Evolutionary conservation across 2,329 filamentous ascomycete genomes (phyloP).

Genomic region (Apiospora rasikravindrae): DNA sequence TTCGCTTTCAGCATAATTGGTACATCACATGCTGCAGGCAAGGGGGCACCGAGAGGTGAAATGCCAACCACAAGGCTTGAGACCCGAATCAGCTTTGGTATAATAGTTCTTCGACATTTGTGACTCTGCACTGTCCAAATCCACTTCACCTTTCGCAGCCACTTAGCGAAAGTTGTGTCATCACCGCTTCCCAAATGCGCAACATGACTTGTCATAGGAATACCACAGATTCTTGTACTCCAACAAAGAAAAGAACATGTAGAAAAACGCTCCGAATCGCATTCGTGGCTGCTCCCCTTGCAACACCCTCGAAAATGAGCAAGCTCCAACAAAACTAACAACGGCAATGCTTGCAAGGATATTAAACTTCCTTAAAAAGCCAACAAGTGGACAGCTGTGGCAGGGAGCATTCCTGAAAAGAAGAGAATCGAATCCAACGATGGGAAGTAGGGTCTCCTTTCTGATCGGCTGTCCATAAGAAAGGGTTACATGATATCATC

Average conservation of each 20-base stretch:
- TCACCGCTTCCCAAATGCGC: conserved; percentile 15
- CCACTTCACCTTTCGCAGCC: neutral
- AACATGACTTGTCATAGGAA: conserved; percentile 18
- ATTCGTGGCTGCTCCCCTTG: neutral
- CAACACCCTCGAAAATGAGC: neutral
- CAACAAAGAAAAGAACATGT: conserved; percentile 20
- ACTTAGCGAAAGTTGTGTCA: neutral
- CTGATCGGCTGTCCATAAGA: neutral
- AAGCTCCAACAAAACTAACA: conserved; percentile 1
- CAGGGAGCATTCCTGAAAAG: conserved; percentile 30
- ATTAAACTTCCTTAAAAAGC: conserved; percentile 35
- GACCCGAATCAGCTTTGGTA: neutral
- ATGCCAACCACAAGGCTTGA: neutral
- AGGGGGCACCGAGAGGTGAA: neutral
- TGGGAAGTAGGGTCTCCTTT: neutral
- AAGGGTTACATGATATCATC: neutral
- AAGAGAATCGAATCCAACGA: conserved; percentile 33
- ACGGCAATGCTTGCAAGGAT: conserved; percentile 37
- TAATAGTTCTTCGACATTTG: conserved; percentile 9
- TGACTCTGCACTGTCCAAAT: conserved; percentile 6
- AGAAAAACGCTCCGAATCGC: conserved; percentile 8
- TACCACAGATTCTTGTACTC: conserved; percentile 17
- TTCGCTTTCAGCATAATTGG: neutral
- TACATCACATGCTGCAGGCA: neutral
- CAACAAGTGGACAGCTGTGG: conserved; percentile 27